Evolutionary conservation across 1,284 basidiomycete species (phyloP).

Genomic region (Cutaneotrichosporon dermatis): DNA sequence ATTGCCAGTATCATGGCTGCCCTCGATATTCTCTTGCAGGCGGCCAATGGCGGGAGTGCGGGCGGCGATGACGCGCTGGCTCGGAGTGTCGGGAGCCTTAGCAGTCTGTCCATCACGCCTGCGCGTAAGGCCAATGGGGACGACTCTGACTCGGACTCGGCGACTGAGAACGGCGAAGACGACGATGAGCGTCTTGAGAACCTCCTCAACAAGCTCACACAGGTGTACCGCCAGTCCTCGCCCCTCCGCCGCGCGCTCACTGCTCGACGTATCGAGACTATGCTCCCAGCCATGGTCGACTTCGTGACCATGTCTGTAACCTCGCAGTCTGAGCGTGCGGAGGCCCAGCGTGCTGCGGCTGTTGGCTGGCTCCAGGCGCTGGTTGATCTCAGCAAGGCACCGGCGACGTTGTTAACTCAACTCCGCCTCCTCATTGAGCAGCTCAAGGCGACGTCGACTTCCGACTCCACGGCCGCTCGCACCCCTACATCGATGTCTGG

Average conservation of each 20-base stretch:
- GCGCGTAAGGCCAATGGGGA: background rate
- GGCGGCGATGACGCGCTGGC: background rate
- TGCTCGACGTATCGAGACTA: constrained; percentile 35
- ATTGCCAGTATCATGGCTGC: constrained; percentile 35
- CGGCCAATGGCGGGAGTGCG: constrained; percentile 21
- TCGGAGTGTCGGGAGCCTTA: constrained; percentile 1
- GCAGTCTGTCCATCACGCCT: background rate
- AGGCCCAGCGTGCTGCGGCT: constrained; percentile 26
- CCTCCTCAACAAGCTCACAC: constrained; percentile 32
- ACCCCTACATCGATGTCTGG: background rate
- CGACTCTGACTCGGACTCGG: background rate
- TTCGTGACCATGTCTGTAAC: constrained; percentile 39
- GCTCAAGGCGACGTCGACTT: constrained; percentile 17
- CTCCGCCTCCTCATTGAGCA: constrained; percentile 41
- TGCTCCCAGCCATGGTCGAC: constrained; percentile 43
- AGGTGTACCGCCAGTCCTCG: constrained; percentile 28
- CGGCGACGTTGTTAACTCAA: constrained; percentile 29
- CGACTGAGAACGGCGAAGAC: background rate
- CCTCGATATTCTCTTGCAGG: constrained; percentile 36
- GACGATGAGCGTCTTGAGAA: constrained; percentile 28
- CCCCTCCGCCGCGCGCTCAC: constrained; percentile 35
- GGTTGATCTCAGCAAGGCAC: constrained; percentile 31
- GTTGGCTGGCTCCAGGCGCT: constrained; percentile 30
- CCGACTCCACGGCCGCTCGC: background rate
- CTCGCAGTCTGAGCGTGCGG: constrained; percentile 22